These are phyloP conservation scores for Geosmithia flava DNA, from an alignment of 2,329 filamentous ascomycete genomes.

Conservation along the genomic window DNA sequence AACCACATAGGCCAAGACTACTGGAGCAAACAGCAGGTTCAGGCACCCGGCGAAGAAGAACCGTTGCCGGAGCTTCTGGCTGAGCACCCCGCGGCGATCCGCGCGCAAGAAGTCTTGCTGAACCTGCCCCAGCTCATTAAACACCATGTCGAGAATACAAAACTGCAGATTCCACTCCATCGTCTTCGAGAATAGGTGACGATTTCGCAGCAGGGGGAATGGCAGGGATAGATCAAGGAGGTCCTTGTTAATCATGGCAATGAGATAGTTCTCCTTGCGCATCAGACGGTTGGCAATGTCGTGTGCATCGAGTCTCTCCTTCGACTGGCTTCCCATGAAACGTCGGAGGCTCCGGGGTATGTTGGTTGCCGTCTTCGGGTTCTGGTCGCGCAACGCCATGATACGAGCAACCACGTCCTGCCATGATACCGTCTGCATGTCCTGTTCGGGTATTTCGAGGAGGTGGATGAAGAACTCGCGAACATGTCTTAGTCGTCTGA, in stretches of 20 bases:
- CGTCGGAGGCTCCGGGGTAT: slow-evolving; percentile 37
- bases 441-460: slow-evolving; percentile 66
- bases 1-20: slow-evolving; percentile 75
- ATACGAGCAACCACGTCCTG: slow-evolving; percentile 78
- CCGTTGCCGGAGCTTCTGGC: slow-evolving; percentile 62
- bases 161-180: slow-evolving; percentile 88
- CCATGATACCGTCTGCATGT: slow-evolving; percentile 93
- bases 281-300: slow-evolving; percentile 96
- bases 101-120: slow-evolving; percentile 77
- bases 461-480: slow-evolving; percentile 79
- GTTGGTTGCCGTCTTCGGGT: slow-evolving; percentile 61
- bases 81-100: slow-evolving; percentile 65
- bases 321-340: slow-evolving; percentile 73
- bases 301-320: slow-evolving; percentile 88
- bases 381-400: slow-evolving; percentile 73
- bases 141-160: slow-evolving; percentile 86
- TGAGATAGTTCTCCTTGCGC: slow-evolving; percentile 93
- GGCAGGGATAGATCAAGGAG: slow-evolving; percentile 78
- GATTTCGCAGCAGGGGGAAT: slow-evolving; percentile 67
- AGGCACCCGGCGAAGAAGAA: slow-evolving; percentile 76
- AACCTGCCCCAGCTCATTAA: slow-evolving; percentile 80
- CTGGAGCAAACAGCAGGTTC: slow-evolving; percentile 76
- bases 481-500: slow-evolving; percentile 61
- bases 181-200: slow-evolving; percentile 78
- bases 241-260: slow-evolving; percentile 96